A percentile compares a stretch with the other conserved stretches of the same genome.
phyloP scores from a whole-genome alignment of 1,139 yeast genomes.

The Candida tetrigidarum region DNA sequence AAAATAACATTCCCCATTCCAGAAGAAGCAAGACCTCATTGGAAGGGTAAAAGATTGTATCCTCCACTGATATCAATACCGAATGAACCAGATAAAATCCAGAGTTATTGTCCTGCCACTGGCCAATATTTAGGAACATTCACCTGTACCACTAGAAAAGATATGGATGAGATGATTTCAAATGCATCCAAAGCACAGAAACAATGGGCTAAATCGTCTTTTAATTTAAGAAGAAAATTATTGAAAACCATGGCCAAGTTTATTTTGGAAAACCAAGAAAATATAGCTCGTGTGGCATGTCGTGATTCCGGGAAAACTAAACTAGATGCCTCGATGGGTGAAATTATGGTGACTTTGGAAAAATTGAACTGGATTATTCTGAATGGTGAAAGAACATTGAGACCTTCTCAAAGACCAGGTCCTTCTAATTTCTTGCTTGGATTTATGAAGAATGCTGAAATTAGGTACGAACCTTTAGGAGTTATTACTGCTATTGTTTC shows the following conservation, averaged over 20 bases:
- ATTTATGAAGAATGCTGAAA: constrained; percentile 87
- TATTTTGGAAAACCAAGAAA: constrained; percentile 80
- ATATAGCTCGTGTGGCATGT: constrained; percentile 89
- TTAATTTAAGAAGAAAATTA: constrained; percentile 69
- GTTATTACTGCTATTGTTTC: constrained; percentile 91
- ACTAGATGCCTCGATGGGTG: constrained; percentile 97
- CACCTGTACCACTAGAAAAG: constrained; percentile 61
- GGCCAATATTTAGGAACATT: constrained; percentile 84
- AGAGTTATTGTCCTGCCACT: constrained; percentile 94
- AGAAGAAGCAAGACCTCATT: constrained; percentile 84
- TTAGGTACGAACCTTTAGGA: constrained; percentile 88
- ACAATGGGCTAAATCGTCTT: constrained; percentile 58
- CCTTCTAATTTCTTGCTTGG: constrained; percentile 74
- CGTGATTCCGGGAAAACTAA: constrained; percentile 96
- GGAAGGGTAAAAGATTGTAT: constrained; percentile 85
- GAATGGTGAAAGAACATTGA: constrained; percentile 75
- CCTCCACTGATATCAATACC: constrained; percentile 57
- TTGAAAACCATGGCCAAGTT: constrained; percentile 72
- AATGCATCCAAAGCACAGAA: constrained; percentile 63
- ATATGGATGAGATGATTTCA: constrained; percentile 67
- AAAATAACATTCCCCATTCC: constrained; percentile 68
- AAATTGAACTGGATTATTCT: constrained; percentile 87
- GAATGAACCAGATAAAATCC: constrained; percentile 69
- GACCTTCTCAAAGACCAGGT: constrained; percentile 81
- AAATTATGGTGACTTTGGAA: constrained; percentile 89